phyloP scores from a whole-genome alignment of 805 yeast genomes.

The Priceomyces fermenticarens region DNA sequence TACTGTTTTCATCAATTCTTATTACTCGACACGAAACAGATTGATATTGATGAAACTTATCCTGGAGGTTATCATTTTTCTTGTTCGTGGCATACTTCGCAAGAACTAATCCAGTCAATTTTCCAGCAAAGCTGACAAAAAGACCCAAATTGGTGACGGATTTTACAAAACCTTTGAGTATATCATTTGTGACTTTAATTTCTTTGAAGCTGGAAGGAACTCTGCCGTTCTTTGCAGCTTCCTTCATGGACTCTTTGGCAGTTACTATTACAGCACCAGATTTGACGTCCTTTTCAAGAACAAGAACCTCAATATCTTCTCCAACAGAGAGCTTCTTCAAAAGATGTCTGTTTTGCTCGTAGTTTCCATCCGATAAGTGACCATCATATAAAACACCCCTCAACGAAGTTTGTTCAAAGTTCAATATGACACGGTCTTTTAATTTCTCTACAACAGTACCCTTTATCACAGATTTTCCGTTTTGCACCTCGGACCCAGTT shows the following conservation, averaged over 20 bases:
- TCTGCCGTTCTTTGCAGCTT: conserved; percentile 50
- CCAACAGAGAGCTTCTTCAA: conserved; percentile 67
- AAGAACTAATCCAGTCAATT: conserved; percentile 77
- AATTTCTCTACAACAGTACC: conserved; percentile 70
- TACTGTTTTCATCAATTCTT: conserved; percentile 63
- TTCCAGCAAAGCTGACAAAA: conserved; percentile 78
- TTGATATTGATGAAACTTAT: conserved; percentile 60
- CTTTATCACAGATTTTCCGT: conserved; percentile 61
- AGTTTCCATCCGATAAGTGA: conserved; percentile 74
- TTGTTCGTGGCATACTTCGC: conserved; percentile 66
- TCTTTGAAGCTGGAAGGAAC: conserved; percentile 65
- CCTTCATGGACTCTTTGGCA: conserved; percentile 63
- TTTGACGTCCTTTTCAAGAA: conserved; percentile 63
- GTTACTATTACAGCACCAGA: conserved; percentile 61
- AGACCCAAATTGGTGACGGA: conserved; percentile 78
- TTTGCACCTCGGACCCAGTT: conserved; percentile 44
- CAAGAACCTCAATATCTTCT: conserved; percentile 54
- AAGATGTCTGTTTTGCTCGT: conserved; percentile 65
- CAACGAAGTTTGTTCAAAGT: conserved; percentile 47
- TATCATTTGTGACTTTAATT: conserved; percentile 39
- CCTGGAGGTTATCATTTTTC: conserved; percentile 48
- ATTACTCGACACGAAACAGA: conserved; percentile 68
- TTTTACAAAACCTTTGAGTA: conserved; percentile 71
- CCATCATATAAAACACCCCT: conserved; percentile 73
- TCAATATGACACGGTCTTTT: conserved; percentile 69